Evolutionary conservation across 2,329 filamentous ascomycete genomes (phyloP), one percentile per base, ranked within the genome.

Genomic region (Phaeosphaeria sp.): DNA sequence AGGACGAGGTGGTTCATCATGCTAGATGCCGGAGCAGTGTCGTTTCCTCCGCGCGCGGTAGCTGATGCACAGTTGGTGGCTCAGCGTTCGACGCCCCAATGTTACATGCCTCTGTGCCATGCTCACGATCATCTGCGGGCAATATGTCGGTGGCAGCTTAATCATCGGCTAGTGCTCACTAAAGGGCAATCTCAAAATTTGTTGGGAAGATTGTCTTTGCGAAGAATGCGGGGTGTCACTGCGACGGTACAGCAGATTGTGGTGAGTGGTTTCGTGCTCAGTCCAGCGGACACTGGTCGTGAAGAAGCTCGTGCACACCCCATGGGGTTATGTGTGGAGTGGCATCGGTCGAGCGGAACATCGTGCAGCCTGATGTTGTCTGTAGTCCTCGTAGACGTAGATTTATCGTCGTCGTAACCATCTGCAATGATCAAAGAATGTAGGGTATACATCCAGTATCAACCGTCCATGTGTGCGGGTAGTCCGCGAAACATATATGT

Each of bases 281-380:
- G 17, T 39, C 30, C n/a, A 54, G 22, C 20, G 10, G 18, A 18
- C 23, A 51, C 9, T 48, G 55, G 36, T 42, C 52, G 46, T 55
- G 58, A 36, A 48, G 39, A 15, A 20, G 52, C 52, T 50, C 41
- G 52, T 55, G 52, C 52, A 44, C 33, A 57, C 63, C 60, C 65
- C 65, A 56, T 59, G 64, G 64, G 60, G 60, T 49, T 53, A 30
- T 58, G 59, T 33, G 49, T 42, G 53, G 21, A 13, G 30, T 23
- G 33, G 41, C 20, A 59, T 54, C 55, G 51, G 57, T 58, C 41
- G 43, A 57, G 52, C 59, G 25, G 25, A 27, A 27, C 25, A 27
- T 27, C 5, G 25, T 9, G 25, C 9, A 9, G 25, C 9, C 4
- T 27, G 25, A 27, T 27, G 25, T 5, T 5, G 25, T n/a, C n/a